Percentiles rank a stretch among this genome's conserved stretches.
Evolutionary conservation across 495 filamentous ascomycete genomes (phyloP).

Genomic region (Aspergillus avenaceus): DNA sequence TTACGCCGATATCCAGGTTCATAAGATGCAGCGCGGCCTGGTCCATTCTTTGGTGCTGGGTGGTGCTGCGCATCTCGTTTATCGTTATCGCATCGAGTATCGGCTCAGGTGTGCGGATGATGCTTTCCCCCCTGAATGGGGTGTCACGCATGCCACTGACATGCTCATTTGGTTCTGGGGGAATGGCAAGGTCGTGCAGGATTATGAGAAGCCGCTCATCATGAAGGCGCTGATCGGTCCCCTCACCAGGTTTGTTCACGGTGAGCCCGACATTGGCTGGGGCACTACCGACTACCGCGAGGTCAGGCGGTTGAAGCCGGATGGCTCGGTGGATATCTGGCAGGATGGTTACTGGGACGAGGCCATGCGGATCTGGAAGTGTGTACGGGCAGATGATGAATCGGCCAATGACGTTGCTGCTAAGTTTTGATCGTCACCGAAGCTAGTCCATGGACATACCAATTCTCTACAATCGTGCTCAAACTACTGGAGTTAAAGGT

Average conservation of each 20-base stretch:
- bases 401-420: not conserved
- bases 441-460: no score
- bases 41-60: constrained; percentile 26
- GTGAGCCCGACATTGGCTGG: constrained; percentile 32
- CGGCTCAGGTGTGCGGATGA: constrained; percentile 40
- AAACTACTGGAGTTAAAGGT: not conserved
- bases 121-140: constrained; percentile 43
- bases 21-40: constrained; percentile 41
- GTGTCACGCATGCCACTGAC: constrained; percentile 55
- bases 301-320: constrained; percentile 37
- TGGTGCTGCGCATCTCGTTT: constrained; percentile 26
- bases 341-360: constrained; percentile 43
- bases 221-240: constrained; percentile 36
- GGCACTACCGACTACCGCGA: constrained; percentile 19
- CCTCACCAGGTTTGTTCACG: constrained; percentile 41
- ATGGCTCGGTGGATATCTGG: constrained; percentile 44
- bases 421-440: constrained; percentile 3
- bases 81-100: constrained; percentile 49
- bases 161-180: constrained; percentile 57
- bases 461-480: not conserved
- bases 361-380: constrained; percentile 45
- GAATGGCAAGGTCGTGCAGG: constrained; percentile 35
- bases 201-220: constrained; percentile 40
- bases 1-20: constrained; percentile 57
- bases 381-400: constrained; percentile 19